These are phyloP conservation scores for Elsinoe fawcettii DNA, from an alignment of 2,329 filamentous ascomycete genomes.

Conservation along the genomic window DNA sequence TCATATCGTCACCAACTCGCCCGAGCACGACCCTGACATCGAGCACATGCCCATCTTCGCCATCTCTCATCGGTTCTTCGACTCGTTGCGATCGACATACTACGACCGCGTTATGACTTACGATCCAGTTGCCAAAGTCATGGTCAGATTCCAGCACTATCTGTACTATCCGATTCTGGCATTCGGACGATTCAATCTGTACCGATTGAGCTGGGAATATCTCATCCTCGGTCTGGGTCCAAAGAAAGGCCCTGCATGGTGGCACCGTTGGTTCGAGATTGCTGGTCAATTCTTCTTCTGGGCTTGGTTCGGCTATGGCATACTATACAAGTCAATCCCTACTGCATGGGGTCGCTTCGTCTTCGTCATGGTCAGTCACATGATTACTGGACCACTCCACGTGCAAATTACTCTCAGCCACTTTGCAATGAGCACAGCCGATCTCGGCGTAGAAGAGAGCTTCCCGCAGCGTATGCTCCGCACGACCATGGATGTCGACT, in stretches of 20 bases:
- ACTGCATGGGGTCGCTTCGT: constrained; percentile 49
- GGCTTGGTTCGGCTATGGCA: constrained; percentile 60
- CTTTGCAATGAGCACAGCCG: constrained; percentile 82
- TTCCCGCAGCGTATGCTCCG: constrained; percentile 87
- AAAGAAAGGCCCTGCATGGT: constrained; percentile 55
- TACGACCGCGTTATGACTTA: constrained; percentile 59
- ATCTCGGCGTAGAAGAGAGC: constrained; percentile 74
- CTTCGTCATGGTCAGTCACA: constrained; percentile 70
- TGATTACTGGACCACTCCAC: constrained; percentile 73
- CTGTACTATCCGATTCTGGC: constrained; percentile 60
- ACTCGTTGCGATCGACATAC: constrained; percentile 55
- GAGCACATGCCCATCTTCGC: constrained; percentile 64
- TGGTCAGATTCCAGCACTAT: constrained; percentile 56
- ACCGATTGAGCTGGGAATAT: constrained; percentile 59
- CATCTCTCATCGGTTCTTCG: constrained; percentile 58
- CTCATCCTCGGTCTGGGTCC: constrained; percentile 50
- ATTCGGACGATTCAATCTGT: constrained; percentile 65
- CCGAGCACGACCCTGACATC: constrained; percentile 93
- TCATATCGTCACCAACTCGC: constrained; percentile 65
- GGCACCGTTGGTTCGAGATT: constrained; percentile 61
- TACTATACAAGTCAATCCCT: constrained; percentile 54
- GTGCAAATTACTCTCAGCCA: constrained; percentile 87
- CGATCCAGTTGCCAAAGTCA: constrained; percentile 52
- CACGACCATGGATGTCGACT: constrained; percentile 90
- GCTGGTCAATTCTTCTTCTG: constrained; percentile 57